phyloP scores from a whole-genome alignment of 805 yeast genomes.

The Suhomyces faveliae region DNA sequence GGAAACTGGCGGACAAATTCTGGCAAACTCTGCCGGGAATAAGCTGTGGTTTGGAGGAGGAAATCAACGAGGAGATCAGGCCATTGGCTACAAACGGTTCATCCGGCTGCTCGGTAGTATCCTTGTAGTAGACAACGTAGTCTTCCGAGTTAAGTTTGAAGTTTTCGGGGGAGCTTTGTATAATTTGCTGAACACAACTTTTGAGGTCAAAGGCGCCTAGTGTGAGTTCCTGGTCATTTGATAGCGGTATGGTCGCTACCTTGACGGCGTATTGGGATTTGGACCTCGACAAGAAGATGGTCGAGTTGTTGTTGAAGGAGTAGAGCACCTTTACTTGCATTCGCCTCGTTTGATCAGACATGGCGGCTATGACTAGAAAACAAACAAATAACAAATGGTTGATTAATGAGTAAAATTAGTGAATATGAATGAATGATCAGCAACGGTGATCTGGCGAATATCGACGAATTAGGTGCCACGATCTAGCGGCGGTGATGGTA shows the following conservation, averaged over 20 bases:
- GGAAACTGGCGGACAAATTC: slow-evolving; percentile 48
- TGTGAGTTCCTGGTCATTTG: slow-evolving; percentile 23
- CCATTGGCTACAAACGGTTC: slow-evolving; percentile 48
- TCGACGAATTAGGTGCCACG: not conserved
- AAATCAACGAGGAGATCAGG: slow-evolving; percentile 30
- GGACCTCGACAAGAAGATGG: slow-evolving; percentile 44
- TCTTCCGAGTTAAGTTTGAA: slow-evolving; percentile 38
- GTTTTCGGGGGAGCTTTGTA: slow-evolving; percentile 42
- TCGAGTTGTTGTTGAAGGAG: slow-evolving; percentile 42
- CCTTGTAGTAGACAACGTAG: slow-evolving; percentile 46
- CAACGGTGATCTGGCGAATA: not conserved
- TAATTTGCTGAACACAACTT: slow-evolving; percentile 37
- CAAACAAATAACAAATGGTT: not conserved
- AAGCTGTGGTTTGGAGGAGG: slow-evolving; percentile 23
- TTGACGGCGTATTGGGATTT: slow-evolving; percentile 33
- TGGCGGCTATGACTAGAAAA: slow-evolving; percentile 6
- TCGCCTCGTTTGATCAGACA: slow-evolving; percentile 28
- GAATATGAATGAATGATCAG: not conserved
- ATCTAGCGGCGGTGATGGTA: not conserved
- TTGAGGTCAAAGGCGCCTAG: slow-evolving; percentile 44
- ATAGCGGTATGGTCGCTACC: slow-evolving; percentile 37
- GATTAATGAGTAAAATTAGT: not conserved
- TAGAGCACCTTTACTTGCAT: slow-evolving; percentile 48
- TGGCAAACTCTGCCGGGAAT: slow-evolving; percentile 58
- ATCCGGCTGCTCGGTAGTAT: slow-evolving; percentile 47